These are phyloP conservation scores for Volvox reticuliferus DNA, from an alignment of 139 green algal species.

Conservation along the genomic window DNA sequence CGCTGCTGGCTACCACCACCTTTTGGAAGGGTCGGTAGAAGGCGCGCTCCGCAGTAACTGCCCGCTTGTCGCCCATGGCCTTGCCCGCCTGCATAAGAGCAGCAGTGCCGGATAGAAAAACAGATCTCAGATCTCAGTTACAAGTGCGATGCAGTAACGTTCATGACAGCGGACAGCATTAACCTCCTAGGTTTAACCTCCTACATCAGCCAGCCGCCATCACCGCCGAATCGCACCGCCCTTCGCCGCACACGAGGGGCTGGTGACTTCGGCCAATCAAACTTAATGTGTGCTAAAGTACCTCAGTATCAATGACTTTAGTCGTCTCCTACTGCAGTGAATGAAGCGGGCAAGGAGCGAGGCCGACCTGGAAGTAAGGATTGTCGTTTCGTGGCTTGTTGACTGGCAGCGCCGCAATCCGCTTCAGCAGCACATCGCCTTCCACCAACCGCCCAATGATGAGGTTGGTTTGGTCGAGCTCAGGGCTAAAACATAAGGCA, in stretches of 20 bases:
- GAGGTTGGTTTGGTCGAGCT: constrained; percentile 65
- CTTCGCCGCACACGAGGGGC: too few species aligned
- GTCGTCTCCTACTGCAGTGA: too few species aligned
- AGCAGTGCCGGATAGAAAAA: neutral
- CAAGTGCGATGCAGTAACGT: too few species aligned
- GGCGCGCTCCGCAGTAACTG: constrained; percentile 62
- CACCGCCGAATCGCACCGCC: too few species aligned
- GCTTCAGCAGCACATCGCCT: constrained; percentile 41
- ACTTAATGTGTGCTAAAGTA: too few species aligned
- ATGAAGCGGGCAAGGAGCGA: too few species aligned
- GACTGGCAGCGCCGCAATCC: constrained; percentile 51
- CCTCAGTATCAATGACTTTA: too few species aligned
- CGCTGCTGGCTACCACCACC: constrained; percentile 54
- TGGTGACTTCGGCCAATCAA: too few species aligned
- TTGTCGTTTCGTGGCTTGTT: constrained; percentile 56
- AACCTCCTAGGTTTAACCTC: too few species aligned
- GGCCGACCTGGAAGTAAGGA: constrained; percentile 58
- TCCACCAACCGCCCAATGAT: constrained; percentile 55
- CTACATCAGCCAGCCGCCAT: too few species aligned
- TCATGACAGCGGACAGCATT: too few species aligned
- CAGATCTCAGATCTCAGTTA: neutral
- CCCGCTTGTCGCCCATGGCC: constrained; percentile 68
- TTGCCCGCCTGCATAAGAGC: constrained; percentile 49
- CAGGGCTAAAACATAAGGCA: neutral
- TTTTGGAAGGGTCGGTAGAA: constrained; percentile 67